Evolutionary conservation across 257 asterid species (phyloP), one percentile per base, ranked within the genome.

Genomic region (Salvia rosmarinus): DNA sequence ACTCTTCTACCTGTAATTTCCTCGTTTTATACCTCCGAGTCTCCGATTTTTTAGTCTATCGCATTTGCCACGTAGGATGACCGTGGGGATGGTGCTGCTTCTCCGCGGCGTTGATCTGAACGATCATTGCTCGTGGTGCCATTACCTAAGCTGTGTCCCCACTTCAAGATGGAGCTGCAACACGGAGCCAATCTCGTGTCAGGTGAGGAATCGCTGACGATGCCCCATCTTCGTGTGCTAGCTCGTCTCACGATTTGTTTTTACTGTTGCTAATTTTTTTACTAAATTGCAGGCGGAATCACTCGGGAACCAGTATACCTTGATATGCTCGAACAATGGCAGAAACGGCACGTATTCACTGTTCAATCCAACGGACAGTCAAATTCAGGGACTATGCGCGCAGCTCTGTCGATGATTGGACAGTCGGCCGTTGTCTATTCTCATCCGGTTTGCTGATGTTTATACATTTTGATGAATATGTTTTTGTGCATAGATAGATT

Each of bases 111-210:
- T 77, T 17, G 84, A 92, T 81, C 64, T 88, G 59, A 92, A 92
- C 25, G 96, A 86, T 50, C 88, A 79, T 20, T 89, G 96, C 67
- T 80, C 90, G 0, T 92, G 96, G 94, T 89, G 95, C 74, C 96
- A 92, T 72, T 88, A 89, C 72, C 77, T 91, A 67, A 91, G 95
- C 57, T 91, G 98, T 16, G 84, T 89, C 34, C 95, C 95, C 7
- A 89, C 92, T 55, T 85, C 90, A 20, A 79, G 68, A 79, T 92
- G 96, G 96, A 88, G 86, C 78, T 92, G 98, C 86, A 82, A 81
- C 77, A 80, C 88, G 0, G 80, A 81, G 71, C 87, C 86, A 1
- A 64, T 78, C 25, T 85, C 91, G 5, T 89, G 97, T 47, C 70
- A 81, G 89, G 97, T 91, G 47, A 82, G 32, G 28, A 74, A 23